Base-by-base conservation (phyloP, 2,329 filamentous ascomycete genomes). In the Chrysoporthe deuterocubensis region DNA sequence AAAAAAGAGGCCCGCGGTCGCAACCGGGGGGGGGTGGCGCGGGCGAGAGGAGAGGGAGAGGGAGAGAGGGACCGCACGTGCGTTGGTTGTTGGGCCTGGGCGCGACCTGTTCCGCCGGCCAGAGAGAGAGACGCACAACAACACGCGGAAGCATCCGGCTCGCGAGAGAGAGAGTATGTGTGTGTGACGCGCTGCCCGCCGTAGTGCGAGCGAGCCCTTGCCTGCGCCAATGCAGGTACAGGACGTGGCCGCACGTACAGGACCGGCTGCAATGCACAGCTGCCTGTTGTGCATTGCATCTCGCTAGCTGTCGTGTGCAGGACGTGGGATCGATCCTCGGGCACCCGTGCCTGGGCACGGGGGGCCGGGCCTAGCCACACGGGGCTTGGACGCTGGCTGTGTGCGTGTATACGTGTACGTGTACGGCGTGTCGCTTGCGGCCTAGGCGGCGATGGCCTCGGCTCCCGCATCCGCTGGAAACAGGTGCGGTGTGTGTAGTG, bases 191-290 rank as follows among this genome's bases (percentile, higher is more conserved):
- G 26, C 5, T 9, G 37, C 9, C 37, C 37, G 6, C 9, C 34
- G 34, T 58, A 9, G 16, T 37, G 32, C 56, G 26, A 60, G 40
- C 26, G 26, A 26, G 26, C 26, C 32, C 56, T 16, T 58, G 21
- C 57, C 57, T 60, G 26, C 37, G 57, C 40, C 57, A 60, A 60
- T 44, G 57, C 37, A 60, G 40, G 57, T 60, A 42, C 57, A 48
- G 14, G 34, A 18, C 4, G 48, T 11, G 48, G 9, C 21, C 21
- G 6, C 1, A 18, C 18, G 32, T 40, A 57, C 16, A 57, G 34
- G 40, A 40, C 54, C 54, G 14, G n/a, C 11, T 40, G 54, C 54
- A 57, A n/a, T 57, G 54, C 34, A 40, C 50, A 21, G 21, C 48
- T 26, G 32, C 13, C 18, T 4, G 16, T 3, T 40, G 54, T 40